Percentiles rank a stretch among this genome's conserved stretches.
These are phyloP conservation scores for Meredithiella fracta DNA, from an alignment of 2,329 filamentous ascomycete species.

Conservation along the genomic window DNA sequence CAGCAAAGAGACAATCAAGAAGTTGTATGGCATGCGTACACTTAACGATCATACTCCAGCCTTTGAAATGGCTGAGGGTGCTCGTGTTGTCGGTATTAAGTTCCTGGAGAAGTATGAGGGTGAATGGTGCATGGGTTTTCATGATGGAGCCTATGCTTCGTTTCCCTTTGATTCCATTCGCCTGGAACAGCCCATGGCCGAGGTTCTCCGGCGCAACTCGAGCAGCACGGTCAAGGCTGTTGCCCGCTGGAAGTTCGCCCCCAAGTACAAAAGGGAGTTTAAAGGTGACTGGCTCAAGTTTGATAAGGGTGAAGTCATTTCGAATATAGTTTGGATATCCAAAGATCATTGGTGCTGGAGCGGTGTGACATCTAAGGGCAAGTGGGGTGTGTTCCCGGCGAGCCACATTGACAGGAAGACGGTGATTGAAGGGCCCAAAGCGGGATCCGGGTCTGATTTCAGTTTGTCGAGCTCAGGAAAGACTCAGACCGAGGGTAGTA, in stretches of 20 bases:
- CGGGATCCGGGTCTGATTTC: not conserved
- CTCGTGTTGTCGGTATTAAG: constrained; percentile 32
- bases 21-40: constrained; percentile 30
- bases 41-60: constrained; percentile 29
- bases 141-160: constrained; percentile 35
- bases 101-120: constrained; percentile 36
- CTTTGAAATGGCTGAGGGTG: constrained; percentile 32
- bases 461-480: constrained; percentile 7
- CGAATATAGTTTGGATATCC: constrained; percentile 40
- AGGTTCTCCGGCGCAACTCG: constrained; percentile 28
- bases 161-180: constrained; percentile 33
- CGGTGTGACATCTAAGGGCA: constrained; percentile 34
- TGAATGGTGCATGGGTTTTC: constrained; percentile 42
- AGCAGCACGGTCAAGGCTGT: constrained; percentile 32
- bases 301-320: constrained; percentile 49
- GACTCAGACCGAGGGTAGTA: not conserved
- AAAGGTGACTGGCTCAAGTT: constrained; percentile 38
- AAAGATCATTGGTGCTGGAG: constrained; percentile 40
- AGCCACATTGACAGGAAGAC: constrained; percentile 31
- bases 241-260: constrained; percentile 37
- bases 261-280: constrained; percentile 20
- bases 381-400: constrained; percentile 36
- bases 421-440: constrained; percentile 22
- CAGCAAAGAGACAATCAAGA: constrained; percentile 31
- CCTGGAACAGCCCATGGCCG: constrained; percentile 28